Conservation (phyloP, 2,329 filamentous ascomycete genomes). For the Westerdykella ornata region DNA sequence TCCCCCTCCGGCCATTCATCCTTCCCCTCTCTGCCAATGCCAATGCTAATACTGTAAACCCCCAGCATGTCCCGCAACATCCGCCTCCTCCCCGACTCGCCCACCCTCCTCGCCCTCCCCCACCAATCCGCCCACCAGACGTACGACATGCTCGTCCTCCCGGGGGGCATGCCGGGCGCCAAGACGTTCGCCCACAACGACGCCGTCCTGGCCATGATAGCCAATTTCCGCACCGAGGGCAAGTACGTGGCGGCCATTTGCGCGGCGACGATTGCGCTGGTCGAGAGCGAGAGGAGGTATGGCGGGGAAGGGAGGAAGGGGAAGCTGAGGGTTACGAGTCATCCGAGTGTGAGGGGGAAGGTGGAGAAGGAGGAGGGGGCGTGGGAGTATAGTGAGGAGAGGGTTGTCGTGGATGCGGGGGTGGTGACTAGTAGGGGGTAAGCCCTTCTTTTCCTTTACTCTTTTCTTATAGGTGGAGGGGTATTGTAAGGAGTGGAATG, state of each 20-base stretch:
- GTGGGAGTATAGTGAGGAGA: slow-evolving; percentile 34
- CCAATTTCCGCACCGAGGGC: slow-evolving; percentile 21
- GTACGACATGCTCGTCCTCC: slow-evolving; percentile 34
- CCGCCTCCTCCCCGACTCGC: slow-evolving; percentile 32
- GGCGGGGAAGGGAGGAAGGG: slow-evolving; percentile 5
- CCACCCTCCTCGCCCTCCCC: slow-evolving; percentile 15
- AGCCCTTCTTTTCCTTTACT: slow-evolving; percentile 4
- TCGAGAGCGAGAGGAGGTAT: slow-evolving; percentile 19
- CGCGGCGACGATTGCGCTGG: slow-evolving; percentile 35
- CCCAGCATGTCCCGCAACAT: slow-evolving; percentile 34
- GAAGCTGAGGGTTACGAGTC: slow-evolving; percentile 31
- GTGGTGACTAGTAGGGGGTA: slow-evolving; percentile 34
- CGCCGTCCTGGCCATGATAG: slow-evolving; percentile 25
- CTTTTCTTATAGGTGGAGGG: not conserved
- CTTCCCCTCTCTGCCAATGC: not conserved
- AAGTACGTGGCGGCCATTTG: slow-evolving; percentile 36
- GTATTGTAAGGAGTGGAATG: too few species aligned
- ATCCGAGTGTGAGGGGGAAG: slow-evolving; percentile 34
- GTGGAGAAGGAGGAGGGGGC: slow-evolving; percentile 19
- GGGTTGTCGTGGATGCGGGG: slow-evolving; percentile 32
- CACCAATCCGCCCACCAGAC: slow-evolving; percentile 9
- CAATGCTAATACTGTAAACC: not conserved
- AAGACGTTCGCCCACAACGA: slow-evolving; percentile 27
- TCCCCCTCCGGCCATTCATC: not conserved
- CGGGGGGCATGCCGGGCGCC: slow-evolving; percentile 35